Base-by-base conservation (phyloP, 2,329 filamentous ascomycete genomes). In the Curvularia verruculosa region DNA sequence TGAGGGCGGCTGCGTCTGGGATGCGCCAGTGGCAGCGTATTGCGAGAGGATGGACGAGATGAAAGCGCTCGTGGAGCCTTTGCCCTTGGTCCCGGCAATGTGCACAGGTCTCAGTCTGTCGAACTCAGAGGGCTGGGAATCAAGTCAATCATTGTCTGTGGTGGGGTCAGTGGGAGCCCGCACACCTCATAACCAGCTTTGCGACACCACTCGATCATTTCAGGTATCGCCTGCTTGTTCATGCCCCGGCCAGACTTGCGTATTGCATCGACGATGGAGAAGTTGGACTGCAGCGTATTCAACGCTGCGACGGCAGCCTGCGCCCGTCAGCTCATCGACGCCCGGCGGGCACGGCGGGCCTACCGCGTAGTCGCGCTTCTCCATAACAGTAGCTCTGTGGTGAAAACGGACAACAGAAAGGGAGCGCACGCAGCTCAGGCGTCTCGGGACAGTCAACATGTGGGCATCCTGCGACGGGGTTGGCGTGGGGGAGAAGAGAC, bases 21-120 rank as follows among this genome's bases (percentile, higher is more conserved):
- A 34, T 52, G 66, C 64, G 21, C 69, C 56, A 68, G 80, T 68
- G 2, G 78, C 72, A 2, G 80, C 75, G 70, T 89, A 88, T 65
- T 88, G 85, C 3, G 82, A 79, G n/a, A 96, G 81, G 61, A 96
- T 90, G 2, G 88, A 88, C 13, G 92, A 91, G 19, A 92, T 85
- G 74, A 93, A 94, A 9, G 93, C 89, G 63, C 90, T 91, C 0
- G 92, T 92, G 2, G 91, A 95, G 39, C 93, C 93, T 76, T 97
- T 98, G 58, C 94, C 94, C 75, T 97, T 98, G 4, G 93, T 97
- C 12, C 94, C 94, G 1, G 94, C 91, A 44, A 98, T 87, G 73
- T 98, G 94, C 59, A 98, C 86, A 64, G 83, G 79, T 57, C 84
- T 88, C 60, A 89, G 70, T 9, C 72, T 77, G 61, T 87, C 80